Conservation (phyloP, 1,284 basidiomycete genomes). For the Puccinia polysora region DNA sequence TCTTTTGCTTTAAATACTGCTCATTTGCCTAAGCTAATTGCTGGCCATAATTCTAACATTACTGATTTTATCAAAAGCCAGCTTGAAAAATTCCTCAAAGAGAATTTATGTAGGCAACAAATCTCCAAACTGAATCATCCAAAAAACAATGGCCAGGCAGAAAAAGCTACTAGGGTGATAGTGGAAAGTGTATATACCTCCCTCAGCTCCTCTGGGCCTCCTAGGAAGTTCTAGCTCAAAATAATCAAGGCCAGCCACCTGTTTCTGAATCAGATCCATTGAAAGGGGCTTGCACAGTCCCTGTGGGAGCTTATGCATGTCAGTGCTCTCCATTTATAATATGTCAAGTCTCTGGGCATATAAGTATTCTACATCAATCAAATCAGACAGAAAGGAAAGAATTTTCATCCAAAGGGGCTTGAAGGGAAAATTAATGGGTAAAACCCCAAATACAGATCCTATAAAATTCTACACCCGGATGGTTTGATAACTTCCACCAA, state of each 20-base stretch:
- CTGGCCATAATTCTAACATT: too few relatives aligned
- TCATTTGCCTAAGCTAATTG: too few relatives aligned
- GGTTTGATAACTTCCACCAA: too few relatives aligned
- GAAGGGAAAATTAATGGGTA: too few relatives aligned
- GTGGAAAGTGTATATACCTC: not conserved
- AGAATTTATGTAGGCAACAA: not conserved
- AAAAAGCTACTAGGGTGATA: not conserved
- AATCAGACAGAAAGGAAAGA: too few relatives aligned
- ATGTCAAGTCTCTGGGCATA: not conserved
- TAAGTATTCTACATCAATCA: not conserved
- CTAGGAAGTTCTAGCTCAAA: not conserved
- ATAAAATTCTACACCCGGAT: too few relatives aligned
- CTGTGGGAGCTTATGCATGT: not conserved
- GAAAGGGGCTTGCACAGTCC: not conserved
- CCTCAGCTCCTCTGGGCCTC: not conserved
- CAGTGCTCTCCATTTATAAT: not conserved
- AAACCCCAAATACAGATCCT: too few relatives aligned
- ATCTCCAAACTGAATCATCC: not conserved
- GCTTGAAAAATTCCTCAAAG: not conserved
- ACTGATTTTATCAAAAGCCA: not conserved
- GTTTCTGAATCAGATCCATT: not conserved
- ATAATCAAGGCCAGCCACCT: not conserved
- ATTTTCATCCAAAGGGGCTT: too few relatives aligned
- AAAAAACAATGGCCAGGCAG: not conserved
- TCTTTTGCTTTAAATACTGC: too few relatives aligned